Evolutionary conservation across 257 asterid genomes (phyloP).

Genomic region (Marsdenia floribunda): DNA sequence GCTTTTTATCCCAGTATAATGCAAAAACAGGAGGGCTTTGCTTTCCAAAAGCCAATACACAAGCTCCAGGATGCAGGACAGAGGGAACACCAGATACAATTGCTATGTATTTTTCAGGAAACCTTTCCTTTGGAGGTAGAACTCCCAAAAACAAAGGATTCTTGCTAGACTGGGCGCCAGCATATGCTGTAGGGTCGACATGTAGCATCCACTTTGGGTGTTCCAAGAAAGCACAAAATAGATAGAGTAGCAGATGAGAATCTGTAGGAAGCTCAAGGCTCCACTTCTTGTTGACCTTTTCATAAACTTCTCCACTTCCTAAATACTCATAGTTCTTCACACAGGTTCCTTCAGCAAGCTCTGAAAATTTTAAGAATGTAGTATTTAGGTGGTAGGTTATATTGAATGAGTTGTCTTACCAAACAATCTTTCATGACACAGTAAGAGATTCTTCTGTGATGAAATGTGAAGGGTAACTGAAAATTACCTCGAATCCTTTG

Average conservation of each 20-base stretch:
- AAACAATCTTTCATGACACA: neutral
- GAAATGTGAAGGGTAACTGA: conserved; percentile 4
- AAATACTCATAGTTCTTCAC: conserved; percentile 85
- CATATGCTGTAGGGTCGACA: conserved; percentile 72
- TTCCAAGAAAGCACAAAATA: conserved; percentile 92
- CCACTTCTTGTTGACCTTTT: conserved; percentile 73
- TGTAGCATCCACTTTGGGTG: conserved; percentile 97
- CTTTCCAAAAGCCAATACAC: conserved; percentile 81
- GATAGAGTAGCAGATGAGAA: conserved; percentile 82
- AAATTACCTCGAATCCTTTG: conserved; percentile 70
- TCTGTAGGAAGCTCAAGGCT: conserved; percentile 74
- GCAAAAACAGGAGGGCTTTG: conserved; percentile 81
- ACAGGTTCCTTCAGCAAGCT: conserved; percentile 95
- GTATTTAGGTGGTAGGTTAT: neutral
- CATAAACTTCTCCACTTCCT: conserved; percentile 69
- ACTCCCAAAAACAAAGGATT: conserved; percentile 88
- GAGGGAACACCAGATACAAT: conserved; percentile 74
- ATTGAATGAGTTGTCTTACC: neutral
- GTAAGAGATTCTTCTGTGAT: neutral
- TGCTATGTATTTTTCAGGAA: conserved; percentile 87
- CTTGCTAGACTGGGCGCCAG: conserved; percentile 81
- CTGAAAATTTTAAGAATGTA: conserved; percentile 30
- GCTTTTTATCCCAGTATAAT: conserved; percentile 85
- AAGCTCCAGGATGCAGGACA: conserved; percentile 92
- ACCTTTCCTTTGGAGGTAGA: conserved; percentile 88